phyloP scores from a whole-genome alignment of 192 early-diverging fungal genomes.

The Martensiomyces pterosporus region DNA sequence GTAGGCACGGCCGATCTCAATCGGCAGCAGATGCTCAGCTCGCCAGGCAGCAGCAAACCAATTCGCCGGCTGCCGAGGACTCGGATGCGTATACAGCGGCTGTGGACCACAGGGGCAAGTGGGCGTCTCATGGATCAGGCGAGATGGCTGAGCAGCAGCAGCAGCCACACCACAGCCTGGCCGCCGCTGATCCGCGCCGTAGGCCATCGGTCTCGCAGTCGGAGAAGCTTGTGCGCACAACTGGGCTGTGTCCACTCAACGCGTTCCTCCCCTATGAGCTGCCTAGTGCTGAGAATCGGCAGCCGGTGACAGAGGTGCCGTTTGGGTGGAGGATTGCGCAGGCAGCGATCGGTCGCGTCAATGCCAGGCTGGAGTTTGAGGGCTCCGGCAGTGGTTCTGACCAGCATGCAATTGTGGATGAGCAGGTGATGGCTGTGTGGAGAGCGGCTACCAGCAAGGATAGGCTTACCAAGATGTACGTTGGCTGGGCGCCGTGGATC shows the following conservation, averaged over 20 bases:
- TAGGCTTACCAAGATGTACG: conserved; percentile 24
- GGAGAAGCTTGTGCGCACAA: conserved; percentile 13
- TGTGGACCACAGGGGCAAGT: no score
- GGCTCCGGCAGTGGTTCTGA: background rate
- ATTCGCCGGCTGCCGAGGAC: no score
- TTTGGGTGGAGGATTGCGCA: conserved; percentile 37
- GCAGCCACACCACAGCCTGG: background rate
- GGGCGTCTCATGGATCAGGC: no score
- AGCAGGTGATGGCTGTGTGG: conserved; percentile 24
- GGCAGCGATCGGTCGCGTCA: conserved; percentile 21
- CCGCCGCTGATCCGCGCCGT: background rate
- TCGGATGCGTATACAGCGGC: no score
- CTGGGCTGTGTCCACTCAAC: conserved; percentile 23
- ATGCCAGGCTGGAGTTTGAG: conserved; percentile 23
- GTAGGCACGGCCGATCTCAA: no score
- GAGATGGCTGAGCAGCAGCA: no score
- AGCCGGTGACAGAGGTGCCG: conserved; percentile 12
- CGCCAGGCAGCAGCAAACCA: no score
- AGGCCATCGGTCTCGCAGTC: background rate
- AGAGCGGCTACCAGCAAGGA: conserved; percentile 16
- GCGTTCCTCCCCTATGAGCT: conserved; percentile 18
- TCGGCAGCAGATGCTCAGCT: no score
- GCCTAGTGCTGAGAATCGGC: background rate
- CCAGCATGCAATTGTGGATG: conserved; percentile 3
- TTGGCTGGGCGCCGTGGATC: conserved; percentile 40